Conservation (phyloP, 345 rosid genomes). For the Lepidium didymum region DNA sequence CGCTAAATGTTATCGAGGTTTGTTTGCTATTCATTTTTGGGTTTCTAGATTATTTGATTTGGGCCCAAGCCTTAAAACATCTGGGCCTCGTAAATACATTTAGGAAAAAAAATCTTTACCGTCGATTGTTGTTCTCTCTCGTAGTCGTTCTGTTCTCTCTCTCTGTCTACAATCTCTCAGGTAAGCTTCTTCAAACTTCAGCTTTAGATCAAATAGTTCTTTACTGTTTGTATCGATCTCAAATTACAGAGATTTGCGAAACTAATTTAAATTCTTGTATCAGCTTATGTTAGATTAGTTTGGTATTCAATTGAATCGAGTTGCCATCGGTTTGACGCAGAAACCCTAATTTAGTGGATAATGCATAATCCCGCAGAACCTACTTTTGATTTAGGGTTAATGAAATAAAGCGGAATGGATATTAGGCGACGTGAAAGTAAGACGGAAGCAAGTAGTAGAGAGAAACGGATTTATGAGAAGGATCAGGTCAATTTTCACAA, state of each 20-base stretch:
- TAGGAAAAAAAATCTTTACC: not conserved
- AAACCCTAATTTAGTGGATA: not conserved
- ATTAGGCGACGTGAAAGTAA: slow-evolving; percentile 25
- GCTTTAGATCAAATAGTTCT: not conserved
- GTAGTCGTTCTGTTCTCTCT: not conserved
- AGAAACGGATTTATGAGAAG: slow-evolving; percentile 33
- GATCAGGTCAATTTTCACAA: slow-evolving; percentile 34
- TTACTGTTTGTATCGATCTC: not conserved
- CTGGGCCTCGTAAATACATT: not conserved
- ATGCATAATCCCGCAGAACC: not conserved
- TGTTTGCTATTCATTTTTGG: too few relatives aligned
- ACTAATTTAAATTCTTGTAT: not conserved
- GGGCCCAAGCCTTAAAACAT: not conserved
- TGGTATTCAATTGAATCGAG: not conserved
- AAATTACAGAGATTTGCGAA: not conserved
- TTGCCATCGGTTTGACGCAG: not conserved
- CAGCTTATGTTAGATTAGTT: not conserved
- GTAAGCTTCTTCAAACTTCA: slow-evolving; percentile 7
- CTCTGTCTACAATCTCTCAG: not conserved
- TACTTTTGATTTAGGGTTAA: not conserved
- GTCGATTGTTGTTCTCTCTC: not conserved
- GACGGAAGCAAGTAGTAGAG: slow-evolving; percentile 37
- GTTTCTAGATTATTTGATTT: not conserved
- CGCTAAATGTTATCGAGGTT: too few relatives aligned
- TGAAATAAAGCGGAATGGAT: slow-evolving; percentile 38